These are phyloP conservation scores for Podospora pseudopauciseta DNA, from an alignment of 495 filamentous ascomycete species.

Conservation along the genomic window DNA sequence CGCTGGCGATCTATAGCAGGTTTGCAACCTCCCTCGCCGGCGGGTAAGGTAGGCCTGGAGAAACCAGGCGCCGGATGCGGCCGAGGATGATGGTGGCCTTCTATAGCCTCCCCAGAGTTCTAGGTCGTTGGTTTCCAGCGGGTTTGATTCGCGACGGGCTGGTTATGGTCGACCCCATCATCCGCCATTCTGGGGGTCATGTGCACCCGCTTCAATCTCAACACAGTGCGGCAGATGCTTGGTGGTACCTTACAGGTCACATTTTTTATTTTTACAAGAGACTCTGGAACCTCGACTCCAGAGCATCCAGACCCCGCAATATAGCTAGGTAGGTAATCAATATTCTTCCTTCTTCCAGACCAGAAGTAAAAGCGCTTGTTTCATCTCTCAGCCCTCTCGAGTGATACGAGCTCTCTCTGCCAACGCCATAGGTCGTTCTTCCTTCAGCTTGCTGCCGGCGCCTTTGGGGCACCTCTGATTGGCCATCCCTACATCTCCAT, in stretches of 20 bases:
- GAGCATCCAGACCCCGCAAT: neutral
- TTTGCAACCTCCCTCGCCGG: neutral
- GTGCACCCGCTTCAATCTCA: neutral
- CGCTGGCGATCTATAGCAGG: conserved; percentile 2
- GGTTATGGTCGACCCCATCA: neutral
- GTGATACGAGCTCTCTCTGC: neutral
- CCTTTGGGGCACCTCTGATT: neutral
- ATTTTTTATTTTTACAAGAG: neutral
- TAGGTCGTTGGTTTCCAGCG: neutral
- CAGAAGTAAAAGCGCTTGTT: neutral
- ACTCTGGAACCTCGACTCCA: neutral
- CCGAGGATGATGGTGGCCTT: neutral
- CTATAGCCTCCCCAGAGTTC: neutral
- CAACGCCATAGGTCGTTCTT: neutral
- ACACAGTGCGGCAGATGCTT: neutral
- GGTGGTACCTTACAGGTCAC: neutral
- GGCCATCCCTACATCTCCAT: neutral
- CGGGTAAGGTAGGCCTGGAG: neutral
- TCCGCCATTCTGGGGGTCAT: neutral
- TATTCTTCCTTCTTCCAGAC: neutral
- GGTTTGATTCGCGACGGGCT: conserved; percentile 3
- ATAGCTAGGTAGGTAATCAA: neutral
- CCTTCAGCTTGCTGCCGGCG: neutral
- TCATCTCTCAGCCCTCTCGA: conserved; percentile 5
- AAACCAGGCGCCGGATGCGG: neutral